Evolutionary conservation across 2,329 filamentous ascomycete genomes (phyloP).

Genomic region (Pyricularia sp.): DNA sequence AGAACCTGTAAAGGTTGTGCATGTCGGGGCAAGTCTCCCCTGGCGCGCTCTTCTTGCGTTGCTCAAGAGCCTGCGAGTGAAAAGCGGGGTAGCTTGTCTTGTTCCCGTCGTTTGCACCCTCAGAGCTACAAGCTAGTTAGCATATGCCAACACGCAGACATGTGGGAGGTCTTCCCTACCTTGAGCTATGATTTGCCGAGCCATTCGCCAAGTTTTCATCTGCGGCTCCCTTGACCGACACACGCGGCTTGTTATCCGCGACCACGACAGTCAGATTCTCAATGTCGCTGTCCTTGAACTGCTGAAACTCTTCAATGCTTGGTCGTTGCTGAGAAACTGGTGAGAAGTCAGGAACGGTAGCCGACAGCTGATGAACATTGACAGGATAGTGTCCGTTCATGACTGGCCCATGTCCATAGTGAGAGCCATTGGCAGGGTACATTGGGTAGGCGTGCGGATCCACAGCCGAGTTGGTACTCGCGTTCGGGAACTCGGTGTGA

Average conservation of each 20-base stretch:
- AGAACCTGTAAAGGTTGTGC: conserved; percentile 63
- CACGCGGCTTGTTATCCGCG: background rate
- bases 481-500: conserved; percentile 12
- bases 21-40: conserved; percentile 43
- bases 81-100: conserved; percentile 23
- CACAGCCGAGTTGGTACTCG: conserved; percentile 16
- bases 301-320: conserved; percentile 21
- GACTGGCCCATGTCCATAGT: conserved; percentile 14
- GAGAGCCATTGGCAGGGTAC: conserved; percentile 3
- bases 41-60: conserved; percentile 21
- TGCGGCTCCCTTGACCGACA: background rate
- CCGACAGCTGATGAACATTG: conserved; percentile 45
- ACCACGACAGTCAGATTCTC: conserved; percentile 3
- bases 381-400: conserved; percentile 20
- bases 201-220: background rate
- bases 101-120: conserved; percentile 6
- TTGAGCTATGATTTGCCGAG: background rate
- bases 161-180: background rate
- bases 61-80: conserved; percentile 26
- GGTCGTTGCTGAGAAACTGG: conserved; percentile 19
- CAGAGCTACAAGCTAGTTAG: conserved; percentile 7
- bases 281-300: conserved; percentile 16
- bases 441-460: conserved; percentile 11
- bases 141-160: background rate
- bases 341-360: conserved; percentile 54